Evolutionary conservation across 2,329 filamentous ascomycete species (phyloP).

Genomic region (Ophiostoma ulmi): DNA sequence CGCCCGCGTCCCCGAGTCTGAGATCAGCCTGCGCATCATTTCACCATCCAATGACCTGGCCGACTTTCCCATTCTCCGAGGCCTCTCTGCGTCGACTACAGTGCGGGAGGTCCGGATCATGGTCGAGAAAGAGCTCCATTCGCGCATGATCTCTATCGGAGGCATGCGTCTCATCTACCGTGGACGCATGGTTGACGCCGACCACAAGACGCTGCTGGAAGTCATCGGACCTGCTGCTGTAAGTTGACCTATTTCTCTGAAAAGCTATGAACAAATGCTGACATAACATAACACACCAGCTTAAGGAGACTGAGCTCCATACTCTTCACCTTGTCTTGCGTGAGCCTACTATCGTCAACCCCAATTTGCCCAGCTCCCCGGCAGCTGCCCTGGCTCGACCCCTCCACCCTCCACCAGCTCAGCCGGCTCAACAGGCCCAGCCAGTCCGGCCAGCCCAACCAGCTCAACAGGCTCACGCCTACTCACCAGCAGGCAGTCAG

Average conservation of each 20-base stretch:
- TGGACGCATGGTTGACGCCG: constrained; percentile 24
- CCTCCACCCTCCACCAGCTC: neutral
- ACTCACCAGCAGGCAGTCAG: neutral
- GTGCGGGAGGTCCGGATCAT: constrained; percentile 22
- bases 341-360: constrained; percentile 1
- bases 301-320: constrained; percentile 14
- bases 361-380: neutral
- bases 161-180: constrained; percentile 27
- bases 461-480: neutral
- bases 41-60: constrained; percentile 23
- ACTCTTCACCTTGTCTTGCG: constrained; percentile 21
- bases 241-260: neutral
- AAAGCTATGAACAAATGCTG: neutral
- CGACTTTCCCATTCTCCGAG: constrained; percentile 20
- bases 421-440: neutral
- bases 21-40: constrained; percentile 23
- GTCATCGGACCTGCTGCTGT: constrained; percentile 26
- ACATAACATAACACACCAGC: neutral
- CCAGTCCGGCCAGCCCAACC: too few relatives aligned
- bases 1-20: neutral
- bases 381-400: neutral
- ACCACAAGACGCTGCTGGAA: constrained; percentile 20
- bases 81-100: constrained; percentile 19
- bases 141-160: constrained; percentile 15
- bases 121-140: constrained; percentile 19